Evolutionary conservation across 2,329 filamentous ascomycete species (phyloP), one percentile per base, ranked within the genome.

Genomic region (Xylaria digitata): DNA sequence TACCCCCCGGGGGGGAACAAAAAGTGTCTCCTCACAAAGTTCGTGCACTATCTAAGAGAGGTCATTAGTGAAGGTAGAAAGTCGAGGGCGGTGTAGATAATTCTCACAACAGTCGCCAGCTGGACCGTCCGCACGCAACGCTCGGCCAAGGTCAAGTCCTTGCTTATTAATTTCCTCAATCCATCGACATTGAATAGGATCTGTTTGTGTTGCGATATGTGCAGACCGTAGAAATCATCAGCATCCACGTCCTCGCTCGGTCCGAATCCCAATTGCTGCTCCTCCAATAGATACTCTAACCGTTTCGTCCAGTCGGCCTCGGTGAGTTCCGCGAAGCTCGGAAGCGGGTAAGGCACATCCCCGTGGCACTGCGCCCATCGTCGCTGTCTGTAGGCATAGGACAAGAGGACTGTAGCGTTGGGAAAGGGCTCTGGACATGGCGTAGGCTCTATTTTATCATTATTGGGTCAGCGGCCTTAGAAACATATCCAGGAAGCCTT

Each of bases 11-110:
- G 11, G 8, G 34, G 34, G 0, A 26, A 23, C 6, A 40, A n/a
- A 17, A 30, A 19, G 11, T 9, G 11, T 37, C 5, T 40, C 19
- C 65, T 17, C 63, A 70, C 68, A 1, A 0, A 70, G 19, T 63
- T 70, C 68, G 55, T 70, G 68, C 7, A 70, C 13, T 15, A 68
- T 56, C 68, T 70, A n/a, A 7, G 15, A 7, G 15, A 32, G 1
- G 3, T 15, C 8, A 15, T 64, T 46, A 61, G 57, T 52, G 8
- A 19, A 9, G 21, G 17, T 19, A n/a, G 43, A 17, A 40, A n/a
- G n/a, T 42, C 23, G 17, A 9, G 8, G 42, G 23, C 1, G 8
- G 19, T 21, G 15, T 11, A 45, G 13, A 23, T 4, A 13, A 3
- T 52, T 15, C 40, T 62, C 26, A 69, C 57, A 34, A 45, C 62